Base-by-base conservation (phyloP, 2,329 filamentous ascomycete species). In the Colletotrichum tropicale region DNA sequence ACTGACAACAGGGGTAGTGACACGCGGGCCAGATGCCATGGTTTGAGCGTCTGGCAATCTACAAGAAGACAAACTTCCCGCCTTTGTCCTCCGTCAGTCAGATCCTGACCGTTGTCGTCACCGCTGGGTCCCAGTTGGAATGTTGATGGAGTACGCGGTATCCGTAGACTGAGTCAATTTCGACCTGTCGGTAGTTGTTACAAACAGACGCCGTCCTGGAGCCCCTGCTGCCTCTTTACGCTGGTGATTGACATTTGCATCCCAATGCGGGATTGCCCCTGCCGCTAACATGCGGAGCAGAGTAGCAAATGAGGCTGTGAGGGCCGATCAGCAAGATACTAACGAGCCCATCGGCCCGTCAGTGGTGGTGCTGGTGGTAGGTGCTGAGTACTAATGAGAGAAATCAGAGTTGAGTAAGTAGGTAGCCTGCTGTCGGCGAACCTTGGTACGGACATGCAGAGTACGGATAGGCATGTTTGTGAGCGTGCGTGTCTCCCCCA, bases 141-240 rank as follows among this genome's bases (percentile, higher is more conserved):
- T 66, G 61, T 34, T 67, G 62, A 72, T 67, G 72, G 55, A 67
- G 72, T 38, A 24, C 15, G 36, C 15, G 16, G 36, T 34, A 34
- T 34, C 32, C 32, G 43, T 18, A 72, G 55, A 15, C 24, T 24
- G 38, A 67, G 28, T 70, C 62, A 67, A 75, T 75, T 67, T 75
- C 69, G 38, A 64, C 71, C 62, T 62, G 61, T 66, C 72, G 69
- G 69, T 75, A 75, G 62, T 72, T 75, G 69, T 72, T 67, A 66
- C 72, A 66, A 75, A 72, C 72, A 72, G 61, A 67, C 72, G 55
- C 24, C 30, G 34, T 71, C 48, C 70, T 64, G 30, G 72, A 32
- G 26, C 68, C 69, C 60, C 18, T 30, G 36, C 69, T 38, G 30
- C 34, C 55, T 69, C n/a, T 62, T 8, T 52, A 52, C 21, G 24